Percentiles rank a stretch among this genome's conserved stretches.
phyloP scores from a whole-genome alignment of 768 basidiomycete genomes.

The Rhodotorula paludigena region DNA sequence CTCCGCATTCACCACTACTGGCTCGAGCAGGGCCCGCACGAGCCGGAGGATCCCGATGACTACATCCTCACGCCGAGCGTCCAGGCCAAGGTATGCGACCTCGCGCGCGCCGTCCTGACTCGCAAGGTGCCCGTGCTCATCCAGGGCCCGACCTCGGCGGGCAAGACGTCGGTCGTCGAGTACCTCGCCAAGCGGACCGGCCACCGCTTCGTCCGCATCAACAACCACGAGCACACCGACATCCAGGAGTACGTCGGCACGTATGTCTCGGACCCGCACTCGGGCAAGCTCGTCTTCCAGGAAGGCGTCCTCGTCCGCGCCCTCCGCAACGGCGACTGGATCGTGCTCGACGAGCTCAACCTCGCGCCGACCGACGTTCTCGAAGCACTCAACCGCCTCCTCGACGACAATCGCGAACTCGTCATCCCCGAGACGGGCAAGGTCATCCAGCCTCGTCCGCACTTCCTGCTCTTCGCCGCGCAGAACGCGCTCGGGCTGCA shows the following conservation, averaged over 20 bases:
- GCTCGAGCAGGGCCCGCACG: conserved; percentile 69
- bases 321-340: conserved; percentile 87
- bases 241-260: conserved; percentile 98
- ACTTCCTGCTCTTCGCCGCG: conserved; percentile 97
- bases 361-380: conserved; percentile 95
- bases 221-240: conserved; percentile 99
- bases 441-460: conserved; percentile 82
- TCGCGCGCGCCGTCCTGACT: conserved; percentile 85
- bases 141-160: conserved; percentile 94
- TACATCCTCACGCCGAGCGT: conserved; percentile 96
- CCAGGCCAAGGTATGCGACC: conserved; percentile 82
- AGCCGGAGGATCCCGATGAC: conserved; percentile 58
- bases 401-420: conserved; percentile 96
- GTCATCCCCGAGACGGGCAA: conserved; percentile 95
- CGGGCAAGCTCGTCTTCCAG: conserved; percentile 90
- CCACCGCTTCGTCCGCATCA: conserved; percentile 93
- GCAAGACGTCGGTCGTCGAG: conserved; percentile 95
- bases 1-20: conserved; percentile 89
- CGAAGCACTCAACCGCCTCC: conserved; percentile 89
- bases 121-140: conserved; percentile 89
- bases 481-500: conserved; percentile 97
- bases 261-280: conserved; percentile 83
- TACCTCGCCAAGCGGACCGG: conserved; percentile 89
- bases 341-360: conserved; percentile 95
- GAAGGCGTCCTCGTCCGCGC: conserved; percentile 92